Conservation (phyloP, 1,284 basidiomycete species). For the Stygiomarasmius scandens region DNA sequence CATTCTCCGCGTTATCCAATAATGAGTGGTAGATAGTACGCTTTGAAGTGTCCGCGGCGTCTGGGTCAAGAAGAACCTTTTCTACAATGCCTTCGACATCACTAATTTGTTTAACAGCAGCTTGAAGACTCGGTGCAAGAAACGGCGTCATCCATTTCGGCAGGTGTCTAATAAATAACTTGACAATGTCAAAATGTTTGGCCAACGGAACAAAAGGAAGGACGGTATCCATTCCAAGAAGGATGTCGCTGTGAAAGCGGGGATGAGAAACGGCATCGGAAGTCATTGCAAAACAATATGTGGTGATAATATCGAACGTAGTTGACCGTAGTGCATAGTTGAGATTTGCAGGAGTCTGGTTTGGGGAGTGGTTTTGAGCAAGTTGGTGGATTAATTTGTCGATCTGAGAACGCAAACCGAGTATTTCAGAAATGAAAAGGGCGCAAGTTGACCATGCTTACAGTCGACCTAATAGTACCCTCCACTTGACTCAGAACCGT, state of each 20-base stretch:
- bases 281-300: conserved; percentile 30
- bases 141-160: conserved; percentile 19
- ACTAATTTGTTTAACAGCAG: conserved; percentile 14
- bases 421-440: neutral
- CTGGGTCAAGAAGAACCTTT: neutral
- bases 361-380: conserved; percentile 8
- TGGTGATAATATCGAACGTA: conserved; percentile 29
- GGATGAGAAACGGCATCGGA: conserved; percentile 21
- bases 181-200: conserved; percentile 30
- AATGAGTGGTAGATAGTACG: conserved; percentile 2
- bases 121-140: conserved; percentile 12
- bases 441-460: no score
- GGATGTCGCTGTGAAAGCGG: conserved; percentile 29
- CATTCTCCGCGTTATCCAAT: neutral
- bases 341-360: conserved; percentile 19
- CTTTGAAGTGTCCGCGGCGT: neutral
- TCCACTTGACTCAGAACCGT: neutral
- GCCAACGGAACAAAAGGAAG: conserved; percentile 23
- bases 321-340: conserved; percentile 19
- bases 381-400: conserved; percentile 21
- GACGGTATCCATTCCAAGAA: conserved; percentile 23
- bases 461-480: neutral
- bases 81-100: neutral
- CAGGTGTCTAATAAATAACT: conserved; percentile 17
- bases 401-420: conserved; percentile 18